These are phyloP conservation scores for Dothistroma septosporum DNA, from an alignment of 2,329 filamentous ascomycete genomes.

Conservation along the genomic window DNA sequence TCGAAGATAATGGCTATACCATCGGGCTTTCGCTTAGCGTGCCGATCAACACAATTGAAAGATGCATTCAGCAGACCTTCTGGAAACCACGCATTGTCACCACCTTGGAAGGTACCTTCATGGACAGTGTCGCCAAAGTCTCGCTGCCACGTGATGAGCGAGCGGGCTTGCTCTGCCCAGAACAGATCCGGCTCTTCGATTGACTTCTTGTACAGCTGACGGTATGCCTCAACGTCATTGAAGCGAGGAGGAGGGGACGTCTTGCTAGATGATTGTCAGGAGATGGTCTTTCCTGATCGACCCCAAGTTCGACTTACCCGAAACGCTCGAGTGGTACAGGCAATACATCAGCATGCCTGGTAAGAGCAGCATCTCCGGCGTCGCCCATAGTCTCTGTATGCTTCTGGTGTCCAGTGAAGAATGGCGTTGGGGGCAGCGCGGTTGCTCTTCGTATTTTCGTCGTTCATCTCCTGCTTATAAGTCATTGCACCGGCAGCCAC, in stretches of 20 bases:
- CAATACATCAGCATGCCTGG: too few species aligned
- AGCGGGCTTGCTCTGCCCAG: slow-evolving; percentile 77
- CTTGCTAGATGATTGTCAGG: not conserved
- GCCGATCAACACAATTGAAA: not conserved
- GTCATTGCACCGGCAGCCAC: too few species aligned
- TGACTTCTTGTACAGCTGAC: slow-evolving; percentile 63
- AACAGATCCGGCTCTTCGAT: slow-evolving; percentile 83
- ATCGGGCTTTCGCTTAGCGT: not conserved
- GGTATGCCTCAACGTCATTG: not conserved
- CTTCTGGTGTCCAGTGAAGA: too few species aligned
- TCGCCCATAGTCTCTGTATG: too few species aligned
- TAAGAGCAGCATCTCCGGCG: too few species aligned
- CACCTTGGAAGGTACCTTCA: slow-evolving; percentile 68
- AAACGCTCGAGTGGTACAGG: too few species aligned
- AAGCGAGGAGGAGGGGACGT: slow-evolving; percentile 1
- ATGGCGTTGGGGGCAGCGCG: too few species aligned
- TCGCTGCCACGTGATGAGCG: slow-evolving; percentile 79
- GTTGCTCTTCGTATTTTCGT: too few species aligned
- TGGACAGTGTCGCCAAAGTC: slow-evolving; percentile 95
- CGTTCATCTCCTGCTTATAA: too few species aligned
- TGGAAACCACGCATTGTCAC: slow-evolving; percentile 49
- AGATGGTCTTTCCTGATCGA: too few species aligned
- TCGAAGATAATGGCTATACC: not conserved
- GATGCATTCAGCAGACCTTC: not conserved
- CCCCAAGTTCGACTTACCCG: too few species aligned